Conservation (phyloP, 2,329 filamentous ascomycete species). For the Blumeriella jaapii region DNA sequence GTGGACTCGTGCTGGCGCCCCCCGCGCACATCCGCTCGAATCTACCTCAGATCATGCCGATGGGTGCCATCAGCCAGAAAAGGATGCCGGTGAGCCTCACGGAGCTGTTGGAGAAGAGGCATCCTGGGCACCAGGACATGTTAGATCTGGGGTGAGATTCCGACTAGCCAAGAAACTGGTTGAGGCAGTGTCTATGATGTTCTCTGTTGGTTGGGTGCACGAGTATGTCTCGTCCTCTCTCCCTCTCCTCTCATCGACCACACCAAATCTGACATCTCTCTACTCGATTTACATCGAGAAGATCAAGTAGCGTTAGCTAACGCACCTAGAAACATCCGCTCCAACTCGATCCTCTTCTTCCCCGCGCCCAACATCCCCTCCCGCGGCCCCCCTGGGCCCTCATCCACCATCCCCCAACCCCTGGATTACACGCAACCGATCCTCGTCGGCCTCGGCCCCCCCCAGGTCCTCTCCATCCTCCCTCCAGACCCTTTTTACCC, state of each 20-base stretch:
- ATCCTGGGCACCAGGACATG: constrained; percentile 13
- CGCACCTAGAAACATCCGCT: constrained; percentile 24
- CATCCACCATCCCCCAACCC: constrained; percentile 23
- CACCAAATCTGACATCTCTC: no score
- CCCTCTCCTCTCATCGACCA: no score
- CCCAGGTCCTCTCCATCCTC: constrained; percentile 26
- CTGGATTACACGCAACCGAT: constrained; percentile 25
- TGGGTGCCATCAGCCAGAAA: constrained; percentile 20
- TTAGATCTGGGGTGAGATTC: constrained; percentile 35
- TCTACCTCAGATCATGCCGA: constrained; percentile 16
- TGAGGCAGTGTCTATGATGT: constrained; percentile 36
- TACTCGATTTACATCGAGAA: no score
- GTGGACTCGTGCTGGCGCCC: constrained; percentile 20
- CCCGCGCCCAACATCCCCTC: constrained; percentile 29
- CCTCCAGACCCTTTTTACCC: constrained; percentile 1
- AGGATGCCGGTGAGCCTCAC: constrained; percentile 19
- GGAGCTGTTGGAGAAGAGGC: constrained; percentile 18
- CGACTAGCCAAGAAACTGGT: constrained; percentile 33
- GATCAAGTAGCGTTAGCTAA: not conserved
- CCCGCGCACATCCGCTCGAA: constrained; percentile 20
- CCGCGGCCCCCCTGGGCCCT: constrained; percentile 26
- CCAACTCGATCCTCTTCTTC: constrained; percentile 33
- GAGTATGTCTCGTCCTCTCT: constrained; percentile 27
- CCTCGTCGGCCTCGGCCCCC: constrained; percentile 31
- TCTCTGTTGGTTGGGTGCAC: constrained; percentile 42